Evolutionary conservation across 805 yeast genomes (phyloP), one percentile per base, ranked within the genome.

Genomic region (Metschnikowia henanensis): DNA sequence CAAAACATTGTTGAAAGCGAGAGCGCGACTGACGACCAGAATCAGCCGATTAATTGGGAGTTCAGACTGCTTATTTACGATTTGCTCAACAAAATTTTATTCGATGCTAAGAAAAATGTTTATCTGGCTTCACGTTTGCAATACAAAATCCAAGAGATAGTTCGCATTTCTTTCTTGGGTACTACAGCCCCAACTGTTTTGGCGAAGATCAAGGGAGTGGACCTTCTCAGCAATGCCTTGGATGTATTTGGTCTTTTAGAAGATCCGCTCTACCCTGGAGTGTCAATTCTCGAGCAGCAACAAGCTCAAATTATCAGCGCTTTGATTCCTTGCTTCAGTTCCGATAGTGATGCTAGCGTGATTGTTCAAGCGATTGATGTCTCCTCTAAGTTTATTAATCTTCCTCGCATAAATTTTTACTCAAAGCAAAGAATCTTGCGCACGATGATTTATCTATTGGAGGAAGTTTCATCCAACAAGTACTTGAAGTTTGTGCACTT

Each of bases 281-380:
- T 77, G 13, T 77, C 92, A 0, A 72, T 90, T 8, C 66, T 92
- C 33, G 96, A 87, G 52, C 97, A 91, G 63, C 96, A 87, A 57
- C 97, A 94, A 56, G 98, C 98, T 0, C 97, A 89, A 55, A 87
- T 94, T 8, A 83, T 87, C 8, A 84, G 96, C 45, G 95, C 98
- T 0, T 72, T 92, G 43, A 77, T 89, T 37, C 96, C 97, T 0
- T 88, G 95, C 9, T 92, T 94, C 65, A 76, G 76, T 26, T 69
- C 76, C 3, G 91, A 83, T 16, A 83, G 90, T 44, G 82, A 84
- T 10, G 80, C 95, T 1, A 76, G 77, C 29, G 75, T 89, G 1
- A 90, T 92, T 1, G 78, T 87, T 18, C 78, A 77, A 41, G 96
- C 97, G 0, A 77, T 92, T 28, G 78, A 79, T 31, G 85, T 90